Evolutionary conservation across 78 protist species (phyloP), one percentile per base, ranked within the genome.

Genomic region (Cavenderia fasciculata): DNA sequence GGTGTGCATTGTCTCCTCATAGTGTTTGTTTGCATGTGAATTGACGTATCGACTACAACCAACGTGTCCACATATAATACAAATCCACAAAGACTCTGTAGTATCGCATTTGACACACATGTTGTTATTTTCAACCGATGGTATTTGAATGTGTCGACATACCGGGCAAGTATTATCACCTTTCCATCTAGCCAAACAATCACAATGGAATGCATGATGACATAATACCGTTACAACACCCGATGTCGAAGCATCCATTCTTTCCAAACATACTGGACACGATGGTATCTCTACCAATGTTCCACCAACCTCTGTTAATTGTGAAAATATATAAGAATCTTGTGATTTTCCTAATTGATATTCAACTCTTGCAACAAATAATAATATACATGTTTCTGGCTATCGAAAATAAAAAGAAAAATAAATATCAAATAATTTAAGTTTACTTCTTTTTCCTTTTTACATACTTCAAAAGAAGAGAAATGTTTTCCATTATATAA

Each of bases 221-320:
- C 99, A 97, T 14, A 94, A 46, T 19, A 92, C 94, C 7, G 97
- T 95, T 38, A 96, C 66, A 4, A 97, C 36, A 34, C 97, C 97
- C 0, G 94, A 78, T 25, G 86, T 77, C 1, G 70, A n/a, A 29
- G 92, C 82, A 62, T 97, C 97, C 31, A 97, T 46, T 18, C 95
- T 76, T 46, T 97, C 98, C 43, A 90, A 85, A 54, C 98, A 96
- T 8, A 95, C 98, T 19, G 98, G 96, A 71, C 98, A 97, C n/a
- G 94, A 85, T 7, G 97, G 98, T 40, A 95, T 63, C 65, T 97
- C 97, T 1, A 87, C 85, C 25, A 74, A 40, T 31, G 38, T 18
- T 47, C 38, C 14, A 54, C 2, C 40, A 73, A 14, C 69, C 54
- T 41, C 33, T 85, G 14, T 38, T 52, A 51, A 19, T 34, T 44